A percentile compares a stretch with the other conserved stretches of the same genome.
Conservation (phyloP, 768 basidiomycete genomes). For the Suillus subaureus region DNA sequence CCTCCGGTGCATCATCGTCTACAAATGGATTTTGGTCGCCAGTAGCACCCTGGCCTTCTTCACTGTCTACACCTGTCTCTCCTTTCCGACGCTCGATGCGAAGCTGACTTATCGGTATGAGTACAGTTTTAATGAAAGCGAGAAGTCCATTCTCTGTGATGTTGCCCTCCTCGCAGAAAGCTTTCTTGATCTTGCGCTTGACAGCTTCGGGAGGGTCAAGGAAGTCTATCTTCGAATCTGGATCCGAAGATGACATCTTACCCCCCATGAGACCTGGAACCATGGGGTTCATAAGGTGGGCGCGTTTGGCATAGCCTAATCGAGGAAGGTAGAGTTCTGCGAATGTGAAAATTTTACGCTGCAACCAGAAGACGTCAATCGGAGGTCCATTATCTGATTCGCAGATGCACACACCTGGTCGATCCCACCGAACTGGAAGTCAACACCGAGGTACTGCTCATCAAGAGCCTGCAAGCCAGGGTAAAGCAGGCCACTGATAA, state of each 20-base stretch:
- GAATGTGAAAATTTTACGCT: conserved; percentile 99
- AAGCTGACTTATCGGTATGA: conserved; percentile 84
- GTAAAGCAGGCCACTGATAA: conserved; percentile 91
- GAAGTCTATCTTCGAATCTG: conserved; percentile 98
- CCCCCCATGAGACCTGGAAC: conserved; percentile 92
- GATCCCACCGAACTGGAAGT: conserved; percentile 98
- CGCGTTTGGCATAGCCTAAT: conserved; percentile 91
- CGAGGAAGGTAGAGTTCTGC: conserved; percentile 94
- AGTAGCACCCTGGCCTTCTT: conserved; percentile 47
- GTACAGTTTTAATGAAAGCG: conserved; percentile 81
- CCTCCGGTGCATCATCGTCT: conserved; percentile 69
- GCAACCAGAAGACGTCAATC: conserved; percentile 3
- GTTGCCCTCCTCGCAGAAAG: conserved; percentile 95
- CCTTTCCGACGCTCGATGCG: conserved; percentile 61
- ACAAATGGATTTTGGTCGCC: conserved; percentile 66
- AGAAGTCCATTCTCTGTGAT: conserved; percentile 86
- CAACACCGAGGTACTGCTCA: conserved; percentile 93
- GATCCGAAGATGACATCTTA: conserved; percentile 98
- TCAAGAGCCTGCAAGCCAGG: conserved; percentile 96
- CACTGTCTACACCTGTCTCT: conserved; percentile 40
- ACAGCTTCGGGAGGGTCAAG: conserved; percentile 84
- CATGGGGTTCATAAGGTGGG: conserved; percentile 98
- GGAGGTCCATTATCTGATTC: neutral
- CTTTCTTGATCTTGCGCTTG: conserved; percentile 86
- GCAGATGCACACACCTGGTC: conserved; percentile 72